Conservation (phyloP, 345 rosid species). For the Brassica cretica region DNA sequence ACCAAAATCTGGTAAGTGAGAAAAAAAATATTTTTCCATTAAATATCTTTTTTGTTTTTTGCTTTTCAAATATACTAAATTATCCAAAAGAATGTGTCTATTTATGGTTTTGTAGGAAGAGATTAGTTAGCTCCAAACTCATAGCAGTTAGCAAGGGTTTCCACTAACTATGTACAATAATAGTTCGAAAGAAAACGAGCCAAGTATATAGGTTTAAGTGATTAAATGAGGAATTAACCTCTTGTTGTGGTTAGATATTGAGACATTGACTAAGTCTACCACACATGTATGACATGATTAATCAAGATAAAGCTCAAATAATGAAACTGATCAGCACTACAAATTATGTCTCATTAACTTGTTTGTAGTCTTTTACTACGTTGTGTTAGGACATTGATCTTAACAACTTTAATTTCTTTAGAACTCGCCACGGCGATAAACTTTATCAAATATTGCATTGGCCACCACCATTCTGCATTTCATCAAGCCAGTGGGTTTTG, state of each 20-base stretch:
- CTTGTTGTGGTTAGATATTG: not conserved
- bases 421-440: not conserved
- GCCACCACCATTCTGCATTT: not conserved
- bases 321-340: too few relatives aligned
- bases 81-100: too few relatives aligned
- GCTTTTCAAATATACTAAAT: too few relatives aligned
- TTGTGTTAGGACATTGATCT: not conserved
- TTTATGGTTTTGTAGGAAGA: too few relatives aligned
- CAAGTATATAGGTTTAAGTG: not conserved
- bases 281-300: not conserved
- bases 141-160: not conserved
- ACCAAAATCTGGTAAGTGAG: too few relatives aligned
- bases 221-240: not conserved
- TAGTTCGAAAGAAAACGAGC: not conserved
- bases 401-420: not conserved
- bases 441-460: not conserved
- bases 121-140: not conserved
- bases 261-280: not conserved
- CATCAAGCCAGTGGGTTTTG: not conserved
- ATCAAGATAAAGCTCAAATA: not conserved
- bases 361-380: not conserved
- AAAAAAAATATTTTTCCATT: too few relatives aligned
- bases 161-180: not conserved
- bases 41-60: too few relatives aligned
- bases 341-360: too few relatives aligned